A percentile compares a stretch with the other conserved stretches of the same genome.
phyloP scores from a whole-genome alignment of 208 protist species.

The Trypanosoma avium region DNA sequence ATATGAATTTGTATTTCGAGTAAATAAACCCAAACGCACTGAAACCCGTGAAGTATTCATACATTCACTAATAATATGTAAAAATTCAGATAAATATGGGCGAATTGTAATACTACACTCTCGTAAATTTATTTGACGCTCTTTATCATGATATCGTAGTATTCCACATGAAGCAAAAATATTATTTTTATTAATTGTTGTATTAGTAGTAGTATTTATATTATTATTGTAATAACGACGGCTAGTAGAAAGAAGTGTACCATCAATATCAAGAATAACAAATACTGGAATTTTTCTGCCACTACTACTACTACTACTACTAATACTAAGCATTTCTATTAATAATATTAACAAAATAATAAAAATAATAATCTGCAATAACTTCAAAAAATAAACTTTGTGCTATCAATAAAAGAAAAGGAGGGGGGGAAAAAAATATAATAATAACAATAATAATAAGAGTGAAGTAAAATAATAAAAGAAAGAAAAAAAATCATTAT shows the following conservation, averaged over 20 bases:
- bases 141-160: slow-evolving; percentile 14
- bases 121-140: background rate
- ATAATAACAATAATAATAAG: slow-evolving; percentile 2
- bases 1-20: slow-evolving; percentile 39
- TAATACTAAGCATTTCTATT: too few relatives aligned
- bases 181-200: too few relatives aligned
- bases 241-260: slow-evolving; percentile 37
- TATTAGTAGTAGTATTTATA: background rate
- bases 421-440: too few relatives aligned
- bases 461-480: too few relatives aligned
- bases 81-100: slow-evolving; percentile 38
- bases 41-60: slow-evolving; percentile 30
- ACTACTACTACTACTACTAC: background rate
- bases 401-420: background rate
- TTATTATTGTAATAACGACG: slow-evolving; percentile 1
- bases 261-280: slow-evolving; percentile 59
- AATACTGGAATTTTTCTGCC: slow-evolving; percentile 30
- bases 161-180: background rate
- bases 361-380: background rate
- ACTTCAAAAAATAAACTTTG: background rate
- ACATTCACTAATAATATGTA: slow-evolving; percentile 18
- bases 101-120: slow-evolving; percentile 30
- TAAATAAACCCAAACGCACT: slow-evolving; percentile 44
- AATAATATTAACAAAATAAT: background rate
- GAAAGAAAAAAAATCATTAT: too few relatives aligned